Conservation (phyloP, 805 yeast genomes). For the Lipomyces kockii region DNA sequence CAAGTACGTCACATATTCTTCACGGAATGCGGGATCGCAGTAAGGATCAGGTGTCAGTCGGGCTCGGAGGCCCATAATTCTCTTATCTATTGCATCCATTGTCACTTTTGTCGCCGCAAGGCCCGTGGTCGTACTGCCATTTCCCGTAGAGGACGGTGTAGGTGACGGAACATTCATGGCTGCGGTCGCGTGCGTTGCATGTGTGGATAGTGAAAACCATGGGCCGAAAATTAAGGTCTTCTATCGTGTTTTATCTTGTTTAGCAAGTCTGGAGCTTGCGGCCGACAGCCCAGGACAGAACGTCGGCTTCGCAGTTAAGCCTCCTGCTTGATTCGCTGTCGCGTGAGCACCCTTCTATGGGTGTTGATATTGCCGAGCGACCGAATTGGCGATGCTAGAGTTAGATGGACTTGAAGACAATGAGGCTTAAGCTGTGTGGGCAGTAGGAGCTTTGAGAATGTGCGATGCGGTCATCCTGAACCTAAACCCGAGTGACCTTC, state of each 20-base stretch:
- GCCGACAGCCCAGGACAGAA: background rate
- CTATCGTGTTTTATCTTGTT: background rate
- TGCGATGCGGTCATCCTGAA: background rate
- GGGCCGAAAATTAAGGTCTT: background rate
- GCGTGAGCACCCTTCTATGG: background rate
- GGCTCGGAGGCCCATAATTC: slow-evolving; percentile 15
- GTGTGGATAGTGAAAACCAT: background rate
- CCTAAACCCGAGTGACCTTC: background rate
- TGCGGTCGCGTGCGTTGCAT: background rate
- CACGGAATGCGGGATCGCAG: slow-evolving; percentile 11
- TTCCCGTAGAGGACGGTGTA: background rate
- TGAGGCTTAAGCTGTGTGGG: no score
- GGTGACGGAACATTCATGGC: background rate
- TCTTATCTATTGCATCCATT: slow-evolving; percentile 11
- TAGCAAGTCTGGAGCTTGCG: no score
- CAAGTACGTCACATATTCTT: slow-evolving; percentile 21
- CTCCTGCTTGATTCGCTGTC: background rate
- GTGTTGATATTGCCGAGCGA: background rate
- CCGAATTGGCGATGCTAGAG: background rate
- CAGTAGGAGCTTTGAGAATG: background rate
- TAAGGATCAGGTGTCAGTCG: slow-evolving; percentile 17
- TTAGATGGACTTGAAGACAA: no score
- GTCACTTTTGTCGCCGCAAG: background rate
- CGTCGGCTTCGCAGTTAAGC: background rate
- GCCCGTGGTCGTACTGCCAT: background rate